Evolutionary conservation across 1,284 basidiomycete genomes (phyloP), one percentile per base, ranked within the genome.

Genomic region (Puccinia hordei): DNA sequence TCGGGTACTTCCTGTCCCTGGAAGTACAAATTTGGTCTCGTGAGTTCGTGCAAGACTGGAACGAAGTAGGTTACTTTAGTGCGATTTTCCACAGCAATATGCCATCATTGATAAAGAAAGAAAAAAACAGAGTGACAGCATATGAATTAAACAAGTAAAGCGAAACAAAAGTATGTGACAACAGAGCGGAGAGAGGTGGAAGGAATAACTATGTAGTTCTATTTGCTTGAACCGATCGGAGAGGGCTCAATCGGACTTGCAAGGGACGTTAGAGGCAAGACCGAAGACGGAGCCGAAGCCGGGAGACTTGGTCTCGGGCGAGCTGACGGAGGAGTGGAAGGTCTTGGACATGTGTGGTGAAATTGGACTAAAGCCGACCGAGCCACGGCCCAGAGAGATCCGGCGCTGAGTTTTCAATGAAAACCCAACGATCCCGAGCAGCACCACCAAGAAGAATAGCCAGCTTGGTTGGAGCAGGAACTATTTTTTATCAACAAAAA

Each of bases 241-340:
- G 38, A 41, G 12, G 30, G 30, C 13, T 69, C 66, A 69, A 51
- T 69, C 66, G 1, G 66, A 8, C 66, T 69, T 69, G 66, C 41
- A 51, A 17, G 66, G 66, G 44, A 69, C 66, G 44, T 69, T 69
- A 24, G 66, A 69, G 41, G 41, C 19, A 13, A 69, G 44, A 1
- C 66, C 66, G 44, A 69, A 69, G 46, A 69, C 66, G 10, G 41
- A 51, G 44, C 66, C 66, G 13, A 69, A 30, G 4, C 41, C 44
- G 15, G 66, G 44, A 17, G 44, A 46, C 41, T 66, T 66, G 38
- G 38, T 22, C 5, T 46, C 46, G 44, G 66, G 44, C 27, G 44
- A 69, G 35, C 35, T 15, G 46, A 41, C 8, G 13, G 38, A 4
- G 30, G 19, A 17, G 12, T 19, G 9, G 46, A 46, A 46, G 44